Evolutionary conservation across 805 yeast genomes (phyloP).

Genomic region (Myxozyma sirexii): DNA sequence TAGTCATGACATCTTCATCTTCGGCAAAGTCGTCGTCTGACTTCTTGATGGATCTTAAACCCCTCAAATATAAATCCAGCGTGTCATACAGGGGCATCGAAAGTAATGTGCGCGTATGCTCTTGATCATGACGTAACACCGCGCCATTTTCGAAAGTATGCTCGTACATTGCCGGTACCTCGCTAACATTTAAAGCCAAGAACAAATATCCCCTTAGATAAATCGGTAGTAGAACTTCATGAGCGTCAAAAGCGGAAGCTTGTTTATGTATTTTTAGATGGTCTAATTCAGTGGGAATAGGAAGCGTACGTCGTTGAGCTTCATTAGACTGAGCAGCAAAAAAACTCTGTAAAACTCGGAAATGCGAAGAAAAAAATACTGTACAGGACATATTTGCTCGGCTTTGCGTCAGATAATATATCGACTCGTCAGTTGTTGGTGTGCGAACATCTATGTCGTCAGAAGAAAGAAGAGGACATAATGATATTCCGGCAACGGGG

Average conservation of each 20-base stretch:
- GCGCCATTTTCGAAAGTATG: not conserved
- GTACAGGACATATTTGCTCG: slow-evolving; percentile 16
- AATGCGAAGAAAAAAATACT: slow-evolving; percentile 26
- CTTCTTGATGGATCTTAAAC: not conserved
- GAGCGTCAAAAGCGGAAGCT: slow-evolving; percentile 12
- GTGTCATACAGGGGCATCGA: slow-evolving; percentile 17
- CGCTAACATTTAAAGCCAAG: slow-evolving; percentile 2
- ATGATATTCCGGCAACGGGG: slow-evolving; percentile 22
- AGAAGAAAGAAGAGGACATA: slow-evolving; percentile 13
- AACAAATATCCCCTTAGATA: slow-evolving; percentile 30
- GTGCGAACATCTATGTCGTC: not conserved
- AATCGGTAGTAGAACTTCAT: slow-evolving; percentile 21
- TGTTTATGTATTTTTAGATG: not conserved
- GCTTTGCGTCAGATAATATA: slow-evolving; percentile 25
- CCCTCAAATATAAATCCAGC: not conserved
- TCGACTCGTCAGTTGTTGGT: not conserved
- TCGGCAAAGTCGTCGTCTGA: not conserved
- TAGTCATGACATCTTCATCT: not conserved
- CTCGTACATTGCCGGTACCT: slow-evolving; percentile 17
- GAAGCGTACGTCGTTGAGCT: slow-evolving; percentile 9
- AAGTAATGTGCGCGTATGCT: not conserved
- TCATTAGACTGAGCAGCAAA: slow-evolving; percentile 6
- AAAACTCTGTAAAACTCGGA: slow-evolving; percentile 23
- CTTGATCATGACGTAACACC: not conserved
- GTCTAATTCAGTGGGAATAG: slow-evolving; percentile 16